Evolutionary conservation across 805 yeast genomes (phyloP).

Genomic region (Metschnikowia henanensis): DNA sequence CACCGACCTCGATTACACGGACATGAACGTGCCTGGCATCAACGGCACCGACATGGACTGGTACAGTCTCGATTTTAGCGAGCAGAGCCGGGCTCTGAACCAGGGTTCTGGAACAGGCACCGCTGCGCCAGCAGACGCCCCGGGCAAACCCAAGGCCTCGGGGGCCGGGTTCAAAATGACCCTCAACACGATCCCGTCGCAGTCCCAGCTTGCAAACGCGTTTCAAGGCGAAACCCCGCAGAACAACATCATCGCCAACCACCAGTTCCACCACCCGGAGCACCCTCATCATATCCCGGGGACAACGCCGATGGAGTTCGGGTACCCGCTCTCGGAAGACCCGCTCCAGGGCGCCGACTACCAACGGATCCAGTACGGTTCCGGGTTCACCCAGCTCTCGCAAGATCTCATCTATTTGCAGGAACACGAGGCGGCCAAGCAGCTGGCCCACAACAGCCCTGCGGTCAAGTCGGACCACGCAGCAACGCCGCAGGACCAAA

Average conservation of each 20-base stretch:
- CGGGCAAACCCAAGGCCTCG: slow-evolving; percentile 1
- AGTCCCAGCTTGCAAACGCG: slow-evolving; percentile 10
- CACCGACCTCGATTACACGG: slow-evolving; percentile 37
- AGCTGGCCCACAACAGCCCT: neutral
- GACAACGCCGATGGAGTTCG: slow-evolving; percentile 39
- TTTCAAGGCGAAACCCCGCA: slow-evolving; percentile 18
- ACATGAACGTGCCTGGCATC: slow-evolving; percentile 33
- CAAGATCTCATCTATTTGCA: slow-evolving; percentile 11
- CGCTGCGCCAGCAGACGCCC: neutral
- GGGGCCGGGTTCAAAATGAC: slow-evolving; percentile 11
- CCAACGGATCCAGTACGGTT: slow-evolving; percentile 8
- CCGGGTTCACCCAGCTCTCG: slow-evolving; percentile 13
- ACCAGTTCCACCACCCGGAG: slow-evolving; percentile 35
- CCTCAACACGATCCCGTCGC: slow-evolving; percentile 19
- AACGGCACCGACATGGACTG: slow-evolving; percentile 31
- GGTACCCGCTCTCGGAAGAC: slow-evolving; percentile 21
- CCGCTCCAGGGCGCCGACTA: slow-evolving; percentile 4
- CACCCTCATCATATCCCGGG: slow-evolving; percentile 43
- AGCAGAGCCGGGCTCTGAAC: neutral
- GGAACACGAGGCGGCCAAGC: slow-evolving; percentile 3
- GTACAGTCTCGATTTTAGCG: slow-evolving; percentile 14
- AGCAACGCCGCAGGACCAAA: slow-evolving; percentile 2
- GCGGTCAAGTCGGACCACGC: neutral
- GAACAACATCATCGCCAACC: slow-evolving; percentile 20
- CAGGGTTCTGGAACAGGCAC: neutral